Base-by-base conservation (phyloP, 2,329 filamentous ascomycete species). In the Allantophomopsis cytisporea region DNA sequence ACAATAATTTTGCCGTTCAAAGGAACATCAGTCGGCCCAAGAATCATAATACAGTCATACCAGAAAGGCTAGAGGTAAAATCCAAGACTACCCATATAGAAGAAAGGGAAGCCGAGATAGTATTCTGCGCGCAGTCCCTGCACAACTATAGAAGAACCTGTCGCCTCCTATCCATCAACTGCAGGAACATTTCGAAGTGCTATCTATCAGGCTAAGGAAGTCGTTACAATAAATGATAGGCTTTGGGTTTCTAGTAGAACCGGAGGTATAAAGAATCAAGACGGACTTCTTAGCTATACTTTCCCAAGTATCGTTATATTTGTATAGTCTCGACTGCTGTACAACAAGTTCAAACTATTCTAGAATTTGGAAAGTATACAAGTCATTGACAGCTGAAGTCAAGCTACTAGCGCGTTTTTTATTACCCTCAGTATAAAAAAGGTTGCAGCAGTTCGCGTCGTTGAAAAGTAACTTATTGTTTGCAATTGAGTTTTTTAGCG, bases 171-270 rank as follows among this genome's bases (percentile, higher is more conserved):
- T 23, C 16, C 39, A 18, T 17, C 39, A 17, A 36, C 31, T 5
- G 37, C 40, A 40, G 43, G 44, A 18, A 44, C 35, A 5, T 40
- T 20, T 14, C 38, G 31, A 2, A n/a, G 20, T 17, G 10, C 35
- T 56, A 45, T 66, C 62, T 49, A 61, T 53, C 0, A 58, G 57
- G 1, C 50, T 50, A 11, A 61, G 37, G 17, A 52, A 45, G 6
- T 45, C 51, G 42, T 66, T 55, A 3, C 56, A 54, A 46, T 54
- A 53, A 1, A 47, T 38, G n/a, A 65, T 58, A 0, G 60, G 60
- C 38, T 65, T 65, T 1, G 61, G 62, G 0, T 61, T 40, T 2
- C 63, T 62, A 3, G 63, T 66, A 1, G 58, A 56, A 2, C 64
- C 64, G 4, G 60, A 65, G 0, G 63, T 64, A 37, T 66, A 62